These are phyloP conservation scores for Sarocladium strictum DNA, from an alignment of 2,329 filamentous ascomycete species.

Conservation along the genomic window DNA sequence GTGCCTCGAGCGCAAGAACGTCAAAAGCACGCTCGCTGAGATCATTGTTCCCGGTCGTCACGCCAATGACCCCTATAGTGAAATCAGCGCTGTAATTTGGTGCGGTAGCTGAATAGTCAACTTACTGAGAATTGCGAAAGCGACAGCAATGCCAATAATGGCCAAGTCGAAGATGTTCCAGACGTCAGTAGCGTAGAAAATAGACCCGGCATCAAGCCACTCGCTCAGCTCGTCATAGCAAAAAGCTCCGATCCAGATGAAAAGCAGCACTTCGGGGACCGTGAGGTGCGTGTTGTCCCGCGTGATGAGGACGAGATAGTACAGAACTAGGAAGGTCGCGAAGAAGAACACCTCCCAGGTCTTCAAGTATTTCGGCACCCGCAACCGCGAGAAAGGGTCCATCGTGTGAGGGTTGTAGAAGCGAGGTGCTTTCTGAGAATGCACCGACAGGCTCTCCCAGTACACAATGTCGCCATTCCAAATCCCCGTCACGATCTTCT, in stretches of 20 bases:
- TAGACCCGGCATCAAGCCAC: constrained; percentile 76
- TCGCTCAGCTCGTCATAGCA: constrained; percentile 83
- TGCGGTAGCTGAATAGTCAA: constrained; percentile 12
- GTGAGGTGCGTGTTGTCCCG: constrained; percentile 63
- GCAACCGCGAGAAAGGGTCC: constrained; percentile 67
- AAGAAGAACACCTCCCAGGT: constrained; percentile 81
- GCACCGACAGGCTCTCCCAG: constrained; percentile 71
- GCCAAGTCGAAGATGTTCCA: constrained; percentile 71
- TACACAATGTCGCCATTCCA: constrained; percentile 86
- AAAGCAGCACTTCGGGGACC: constrained; percentile 64
- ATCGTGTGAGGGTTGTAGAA: constrained; percentile 64
- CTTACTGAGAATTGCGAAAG: constrained; percentile 69
- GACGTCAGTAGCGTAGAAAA: constrained; percentile 79
- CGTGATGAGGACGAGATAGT: constrained; percentile 80
- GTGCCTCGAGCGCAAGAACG: constrained; percentile 78
- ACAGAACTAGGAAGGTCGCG: constrained; percentile 66
- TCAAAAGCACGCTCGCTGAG: constrained; percentile 81
- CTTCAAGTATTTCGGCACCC: constrained; percentile 81
- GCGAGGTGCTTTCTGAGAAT: constrained; percentile 68
- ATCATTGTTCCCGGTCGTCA: constrained; percentile 45
- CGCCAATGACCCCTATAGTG: constrained; percentile 24
- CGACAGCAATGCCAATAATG: constrained; percentile 66
- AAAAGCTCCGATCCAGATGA: constrained; percentile 83
- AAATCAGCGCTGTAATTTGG: not conserved
- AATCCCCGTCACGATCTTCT: constrained; percentile 77